Percentiles rank a stretch among this genome's conserved stretches.
Evolutionary conservation across 2,329 filamentous ascomycete genomes (phyloP).

Genomic region (Fusarium nodosum): DNA sequence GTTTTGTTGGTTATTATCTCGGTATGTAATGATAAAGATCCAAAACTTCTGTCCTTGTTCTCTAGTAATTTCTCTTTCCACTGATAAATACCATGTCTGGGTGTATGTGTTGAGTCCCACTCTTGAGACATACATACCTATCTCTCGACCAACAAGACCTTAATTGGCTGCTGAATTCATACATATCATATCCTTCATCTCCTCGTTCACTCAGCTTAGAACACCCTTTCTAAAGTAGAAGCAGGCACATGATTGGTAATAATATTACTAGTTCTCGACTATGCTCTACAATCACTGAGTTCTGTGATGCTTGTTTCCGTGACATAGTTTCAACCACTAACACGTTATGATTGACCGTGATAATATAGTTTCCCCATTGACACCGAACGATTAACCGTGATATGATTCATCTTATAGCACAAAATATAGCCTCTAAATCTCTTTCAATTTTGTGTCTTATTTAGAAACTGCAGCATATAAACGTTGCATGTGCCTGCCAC

Average conservation of each 20-base stretch:
- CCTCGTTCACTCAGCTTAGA: not conserved
- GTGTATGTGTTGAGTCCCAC: not conserved
- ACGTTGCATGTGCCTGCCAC: not conserved
- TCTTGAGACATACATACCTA: not conserved
- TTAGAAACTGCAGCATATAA: not conserved
- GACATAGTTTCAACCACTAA: not conserved
- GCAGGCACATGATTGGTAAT: not conserved
- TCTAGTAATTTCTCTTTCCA: not conserved
- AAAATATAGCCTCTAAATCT: not conserved
- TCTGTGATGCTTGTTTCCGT: no score
- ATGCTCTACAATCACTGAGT: not conserved
- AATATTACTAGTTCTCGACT: not conserved
- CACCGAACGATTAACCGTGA: not conserved
- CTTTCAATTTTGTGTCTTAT: not conserved
- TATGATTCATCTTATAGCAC: no score
- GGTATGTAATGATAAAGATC: not conserved
- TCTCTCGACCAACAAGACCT: not conserved
- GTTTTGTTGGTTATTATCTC: not conserved
- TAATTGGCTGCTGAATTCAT: slow-evolving; percentile 18
- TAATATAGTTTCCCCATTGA: not conserved
- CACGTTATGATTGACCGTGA: not conserved
- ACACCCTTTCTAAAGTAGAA: not conserved
- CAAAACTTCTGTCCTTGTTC: not conserved
- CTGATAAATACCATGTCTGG: not conserved
- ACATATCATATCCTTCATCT: not conserved